Conservation (phyloP, 148 eudicot species). For the Polygonum maritimum region DNA sequence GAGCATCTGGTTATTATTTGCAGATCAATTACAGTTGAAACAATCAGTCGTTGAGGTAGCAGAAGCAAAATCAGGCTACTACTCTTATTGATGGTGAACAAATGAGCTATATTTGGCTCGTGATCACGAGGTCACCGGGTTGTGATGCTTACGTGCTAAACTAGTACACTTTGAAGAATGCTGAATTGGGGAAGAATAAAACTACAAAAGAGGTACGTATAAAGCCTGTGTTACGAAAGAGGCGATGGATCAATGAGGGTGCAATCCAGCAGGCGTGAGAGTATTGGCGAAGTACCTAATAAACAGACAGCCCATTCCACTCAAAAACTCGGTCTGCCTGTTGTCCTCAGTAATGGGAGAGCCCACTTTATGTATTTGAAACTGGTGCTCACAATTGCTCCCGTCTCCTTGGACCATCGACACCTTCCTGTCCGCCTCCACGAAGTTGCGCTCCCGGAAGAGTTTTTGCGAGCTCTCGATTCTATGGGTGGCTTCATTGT, state of each 20-base stretch:
- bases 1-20: no score
- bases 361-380: background rate
- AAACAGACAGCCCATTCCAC: background rate
- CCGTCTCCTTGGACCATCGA: conserved; percentile 1
- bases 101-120: no score
- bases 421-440: background rate
- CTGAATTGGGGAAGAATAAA: background rate
- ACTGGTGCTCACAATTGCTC: background rate
- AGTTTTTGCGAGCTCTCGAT: no score
- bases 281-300: conserved; percentile 5
- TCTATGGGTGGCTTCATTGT: background rate
- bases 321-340: background rate
- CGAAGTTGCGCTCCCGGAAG: background rate
- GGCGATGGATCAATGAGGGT: background rate
- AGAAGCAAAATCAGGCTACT: no score
- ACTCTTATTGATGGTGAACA: background rate
- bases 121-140: no score
- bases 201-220: background rate
- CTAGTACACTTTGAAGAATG: background rate
- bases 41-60: no score
- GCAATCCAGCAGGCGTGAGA: background rate
- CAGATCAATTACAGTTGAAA: no score
- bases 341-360: background rate
- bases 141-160: no score
- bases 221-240: no score